Evolutionary conservation across 495 filamentous ascomycete species (phyloP).

Genomic region (Achaetomiella virescens): DNA sequence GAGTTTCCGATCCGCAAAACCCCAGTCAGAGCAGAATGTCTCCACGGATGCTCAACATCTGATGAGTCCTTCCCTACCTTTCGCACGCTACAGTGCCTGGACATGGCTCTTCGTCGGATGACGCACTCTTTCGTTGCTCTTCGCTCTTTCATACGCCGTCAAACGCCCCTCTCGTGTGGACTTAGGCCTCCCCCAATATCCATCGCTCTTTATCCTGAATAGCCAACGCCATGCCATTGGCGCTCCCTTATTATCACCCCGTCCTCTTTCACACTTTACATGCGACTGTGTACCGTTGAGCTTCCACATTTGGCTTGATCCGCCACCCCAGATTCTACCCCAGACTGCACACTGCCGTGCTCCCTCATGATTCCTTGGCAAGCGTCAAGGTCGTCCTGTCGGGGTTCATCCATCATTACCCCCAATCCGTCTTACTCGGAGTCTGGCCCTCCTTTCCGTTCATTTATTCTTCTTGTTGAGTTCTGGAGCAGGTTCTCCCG

Average conservation of each 20-base stretch:
- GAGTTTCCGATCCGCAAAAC: too few relatives aligned
- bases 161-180: neutral
- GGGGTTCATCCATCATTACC: neutral
- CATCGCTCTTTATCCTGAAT: neutral
- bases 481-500: neutral
- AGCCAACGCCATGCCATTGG: slow-evolving; percentile 3
- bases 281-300: neutral
- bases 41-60: too few relatives aligned
- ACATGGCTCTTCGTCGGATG: too few relatives aligned
- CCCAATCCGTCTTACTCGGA: neutral
- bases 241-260: neutral
- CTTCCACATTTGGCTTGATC: neutral
- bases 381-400: neutral
- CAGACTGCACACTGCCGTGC: neutral
- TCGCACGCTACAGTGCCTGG: too few relatives aligned
- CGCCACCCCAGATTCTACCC: neutral
- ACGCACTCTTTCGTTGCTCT: too few relatives aligned
- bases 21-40: too few relatives aligned
- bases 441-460: slow-evolving; percentile 1
- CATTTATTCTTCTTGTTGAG: neutral
- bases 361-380: neutral
- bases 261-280: neutral
- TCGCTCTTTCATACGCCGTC: too few relatives aligned
- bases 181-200: neutral
- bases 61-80: too few relatives aligned